Evolutionary conservation across 306 rosid genomes (phyloP), one percentile per base, ranked within the genome.

Genomic region (Crotalaria pallida): DNA sequence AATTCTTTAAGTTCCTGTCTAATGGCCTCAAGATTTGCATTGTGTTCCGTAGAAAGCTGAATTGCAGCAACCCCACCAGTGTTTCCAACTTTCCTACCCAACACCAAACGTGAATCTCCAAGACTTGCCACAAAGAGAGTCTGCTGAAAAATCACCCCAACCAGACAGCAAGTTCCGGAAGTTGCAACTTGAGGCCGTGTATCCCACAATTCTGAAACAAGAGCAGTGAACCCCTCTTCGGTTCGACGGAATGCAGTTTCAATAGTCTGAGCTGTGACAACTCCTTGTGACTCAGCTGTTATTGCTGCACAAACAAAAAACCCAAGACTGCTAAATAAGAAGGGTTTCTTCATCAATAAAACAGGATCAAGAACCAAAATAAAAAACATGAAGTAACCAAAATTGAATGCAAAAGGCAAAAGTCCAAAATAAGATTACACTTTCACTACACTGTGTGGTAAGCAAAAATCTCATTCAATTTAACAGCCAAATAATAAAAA

Each of bases 101-200:
- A 67, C 63, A 92, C 98, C 65, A 80, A 84, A 15, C 98, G 98
- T 16, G 94, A 92, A 80, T 92, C 98, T 63, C 98, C 98, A 21
- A 87, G 80, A 77, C 80, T 92, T 0, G 98, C 98, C 52, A 89
- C 81, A 57, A 81, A 92, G 24, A 92, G 87, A 0, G 96, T 92
- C 82, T 73, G 90, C 82, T 79, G 94, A 67, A 56, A 86, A 77
- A 92, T 86, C 56, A 87, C 90, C 61, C 96, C 98, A 75, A 87
- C 98, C 36, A 92, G 77, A 83, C 98, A 89, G 79, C 98, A 92
- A 0, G 98, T 38, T 58, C 98, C 98, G 15, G 88, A 85, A 18
- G 98, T 87, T 16, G 94, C 98, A 55, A 92, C 45, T 52, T 84
- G 76, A 22, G 96, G 92, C 16, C 53, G 86, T 59, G 82, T 77